Evolutionary conservation across 495 filamentous ascomycete genomes (phyloP), one percentile per base, ranked within the genome.

Genomic region (Cryomyces antarcticus): DNA sequence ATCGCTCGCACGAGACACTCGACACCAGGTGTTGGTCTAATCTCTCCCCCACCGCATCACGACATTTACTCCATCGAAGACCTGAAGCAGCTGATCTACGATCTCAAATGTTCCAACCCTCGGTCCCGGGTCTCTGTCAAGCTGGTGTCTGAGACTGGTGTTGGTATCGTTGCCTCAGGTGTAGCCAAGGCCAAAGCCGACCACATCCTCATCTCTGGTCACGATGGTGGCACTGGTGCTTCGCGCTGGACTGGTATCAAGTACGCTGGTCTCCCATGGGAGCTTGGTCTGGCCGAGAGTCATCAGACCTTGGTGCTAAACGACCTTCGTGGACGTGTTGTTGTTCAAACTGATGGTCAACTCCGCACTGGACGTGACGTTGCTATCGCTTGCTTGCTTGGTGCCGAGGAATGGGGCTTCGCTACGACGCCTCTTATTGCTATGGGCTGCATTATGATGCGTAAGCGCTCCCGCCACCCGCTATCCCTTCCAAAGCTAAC

Each of bases 1-100:
- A 99, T 99, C 55, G 89, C 86, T 46, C 82, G 79, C 50, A 99
- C 89, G 33, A 79, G 89, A 48, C 88, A 96, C 66, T 99, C 89
- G n/a, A 99, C 89, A 1, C 88, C 89, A 43, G 89, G 89, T 57
- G 89, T 99, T 51, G 89, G 89, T 63, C 69, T 99, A 42, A 99
- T 99, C 55, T 95, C 88, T n/a, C 89, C 89, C 0, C 89, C 89
- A 38, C 89, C 89, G 3, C 89, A 99, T 60, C 89, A 99, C 70
- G 89, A 99, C 57, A 99, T 99, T 51, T 99, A 99, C 69, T 92
- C 82, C 28, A 99, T 99, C 46, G 89, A 99, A 56, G 89, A 99
- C 68, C 57, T 99, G 49, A 99, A 99, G 69, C 89, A 99, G 57
- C 72, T 99, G 39, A 96, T 99, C 54, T 97, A 97, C 59, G 89